Conservation (phyloP, 208 protist species). For the Trypanosoma theileri region DNA sequence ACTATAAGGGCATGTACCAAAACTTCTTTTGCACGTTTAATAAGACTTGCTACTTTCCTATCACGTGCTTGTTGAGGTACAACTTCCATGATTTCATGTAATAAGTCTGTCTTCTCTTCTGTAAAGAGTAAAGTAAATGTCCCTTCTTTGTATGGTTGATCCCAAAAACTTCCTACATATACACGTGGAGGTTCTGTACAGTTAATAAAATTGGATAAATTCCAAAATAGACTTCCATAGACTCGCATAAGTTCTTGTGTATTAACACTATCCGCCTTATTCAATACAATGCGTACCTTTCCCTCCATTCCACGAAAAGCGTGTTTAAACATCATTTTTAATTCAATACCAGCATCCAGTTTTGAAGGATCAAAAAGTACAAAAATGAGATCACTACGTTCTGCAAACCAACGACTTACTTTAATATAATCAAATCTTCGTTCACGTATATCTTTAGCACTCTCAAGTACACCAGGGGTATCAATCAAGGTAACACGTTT, state of each 20-base stretch:
- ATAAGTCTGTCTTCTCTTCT: constrained; percentile 82
- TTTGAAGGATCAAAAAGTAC: constrained; percentile 83
- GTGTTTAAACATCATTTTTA: constrained; percentile 58
- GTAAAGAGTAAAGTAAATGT: constrained; percentile 72
- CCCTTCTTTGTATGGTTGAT: constrained; percentile 71
- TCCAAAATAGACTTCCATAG: constrained; percentile 96
- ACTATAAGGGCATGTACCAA: constrained; percentile 88
- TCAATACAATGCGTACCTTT: constrained; percentile 94
- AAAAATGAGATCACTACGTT: constrained; percentile 78
- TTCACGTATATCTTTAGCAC: constrained; percentile 47
- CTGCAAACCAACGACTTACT: constrained; percentile 73
- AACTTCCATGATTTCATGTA: constrained; percentile 73
- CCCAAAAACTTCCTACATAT: constrained; percentile 96
- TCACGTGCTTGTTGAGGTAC: constrained; percentile 86
- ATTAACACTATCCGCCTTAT: constrained; percentile 94
- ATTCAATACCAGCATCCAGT: constrained; percentile 67
- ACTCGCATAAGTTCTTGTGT: constrained; percentile 95
- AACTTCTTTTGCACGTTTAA: constrained; percentile 84
- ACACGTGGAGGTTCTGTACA: constrained; percentile 95
- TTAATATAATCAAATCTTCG: constrained; percentile 74
- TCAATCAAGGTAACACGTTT: constrained; percentile 77
- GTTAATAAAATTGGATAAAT: constrained; percentile 91
- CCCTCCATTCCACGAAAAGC: constrained; percentile 85
- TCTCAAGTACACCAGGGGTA: constrained; percentile 78
- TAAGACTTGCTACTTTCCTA: constrained; percentile 89